Evolutionary conservation across 345 rosid species (phyloP).

Genomic region (Eucalyptus guilfoylei): DNA sequence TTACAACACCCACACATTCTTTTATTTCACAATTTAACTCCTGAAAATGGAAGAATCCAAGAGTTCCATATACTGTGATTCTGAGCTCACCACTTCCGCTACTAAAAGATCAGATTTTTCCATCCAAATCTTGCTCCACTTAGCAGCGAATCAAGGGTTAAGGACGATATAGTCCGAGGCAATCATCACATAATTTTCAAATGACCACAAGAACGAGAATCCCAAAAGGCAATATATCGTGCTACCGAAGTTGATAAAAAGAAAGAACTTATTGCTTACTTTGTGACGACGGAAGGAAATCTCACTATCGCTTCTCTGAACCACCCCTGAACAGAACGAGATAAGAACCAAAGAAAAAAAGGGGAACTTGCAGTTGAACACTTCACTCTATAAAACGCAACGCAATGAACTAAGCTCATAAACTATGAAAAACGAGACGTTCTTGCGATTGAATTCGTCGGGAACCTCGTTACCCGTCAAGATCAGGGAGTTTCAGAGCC

Average conservation of each 20-base stretch:
- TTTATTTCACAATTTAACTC: neutral
- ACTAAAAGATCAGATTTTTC: neutral
- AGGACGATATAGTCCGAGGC: neutral
- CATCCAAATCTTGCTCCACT: neutral
- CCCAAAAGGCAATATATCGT: neutral
- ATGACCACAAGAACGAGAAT: neutral
- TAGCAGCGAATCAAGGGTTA: neutral
- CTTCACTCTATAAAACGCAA: neutral
- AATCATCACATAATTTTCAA: slow-evolving; percentile 4
- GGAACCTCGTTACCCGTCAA: neutral
- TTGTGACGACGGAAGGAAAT: neutral
- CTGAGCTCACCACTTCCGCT: neutral
- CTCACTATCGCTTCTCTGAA: neutral
- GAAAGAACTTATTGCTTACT: neutral
- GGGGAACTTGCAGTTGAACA: neutral
- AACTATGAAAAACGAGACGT: neutral
- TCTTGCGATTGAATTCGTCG: neutral
- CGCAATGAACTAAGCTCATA: neutral
- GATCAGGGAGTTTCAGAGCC: neutral
- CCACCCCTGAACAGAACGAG: neutral
- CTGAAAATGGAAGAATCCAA: neutral
- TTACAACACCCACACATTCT: neutral
- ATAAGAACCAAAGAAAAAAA: neutral
- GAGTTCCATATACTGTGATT: neutral
- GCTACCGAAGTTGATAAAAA: neutral